phyloP scores from a whole-genome alignment of 352 stramenopile genomes.

The Aphanomyces invadans region DNA sequence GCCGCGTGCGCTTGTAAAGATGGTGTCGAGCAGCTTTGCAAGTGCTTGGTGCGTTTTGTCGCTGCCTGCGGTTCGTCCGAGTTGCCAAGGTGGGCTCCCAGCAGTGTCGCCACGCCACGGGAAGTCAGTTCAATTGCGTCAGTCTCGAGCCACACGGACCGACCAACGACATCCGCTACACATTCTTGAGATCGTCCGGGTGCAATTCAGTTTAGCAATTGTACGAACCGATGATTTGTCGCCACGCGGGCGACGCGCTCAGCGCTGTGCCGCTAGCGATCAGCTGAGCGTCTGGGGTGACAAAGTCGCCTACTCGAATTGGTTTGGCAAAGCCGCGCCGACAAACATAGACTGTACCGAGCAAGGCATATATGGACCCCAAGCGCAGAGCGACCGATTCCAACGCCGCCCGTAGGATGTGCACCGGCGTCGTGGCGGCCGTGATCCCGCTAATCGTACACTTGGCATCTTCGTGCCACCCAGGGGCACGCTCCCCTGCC shows the following conservation, averaged over 20 bases:
- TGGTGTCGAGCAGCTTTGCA: conserved; percentile 29
- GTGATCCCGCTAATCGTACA: conserved; percentile 89
- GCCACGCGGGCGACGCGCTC: conserved; percentile 69
- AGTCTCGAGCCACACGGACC: conserved; percentile 59
- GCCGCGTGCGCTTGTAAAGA: conserved; percentile 42
- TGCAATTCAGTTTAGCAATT: not conserved
- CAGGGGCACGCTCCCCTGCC: conserved; percentile 81
- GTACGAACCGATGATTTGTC: conserved; percentile 68
- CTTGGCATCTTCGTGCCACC: conserved; percentile 84
- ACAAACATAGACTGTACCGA: conserved; percentile 60
- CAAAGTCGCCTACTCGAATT: conserved; percentile 28
- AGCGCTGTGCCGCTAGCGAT: conserved; percentile 78
- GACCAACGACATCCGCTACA: conserved; percentile 61
- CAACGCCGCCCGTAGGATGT: conserved; percentile 86
- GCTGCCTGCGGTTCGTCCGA: conserved; percentile 46
- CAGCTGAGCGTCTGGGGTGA: conserved; percentile 43
- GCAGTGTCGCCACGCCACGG: conserved; percentile 66
- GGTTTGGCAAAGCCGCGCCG: too few species aligned
- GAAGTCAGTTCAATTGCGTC: conserved; percentile 70
- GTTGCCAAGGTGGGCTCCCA: conserved; percentile 44
- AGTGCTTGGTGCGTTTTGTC: conserved; percentile 26
- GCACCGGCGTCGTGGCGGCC: conserved; percentile 79
- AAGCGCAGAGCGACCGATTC: conserved; percentile 89
- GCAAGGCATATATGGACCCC: conserved; percentile 68
- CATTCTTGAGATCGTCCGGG: not conserved